Base-by-base conservation (phyloP, 2,329 filamentous ascomycete genomes). In the Lasiodiplodia citricola region DNA sequence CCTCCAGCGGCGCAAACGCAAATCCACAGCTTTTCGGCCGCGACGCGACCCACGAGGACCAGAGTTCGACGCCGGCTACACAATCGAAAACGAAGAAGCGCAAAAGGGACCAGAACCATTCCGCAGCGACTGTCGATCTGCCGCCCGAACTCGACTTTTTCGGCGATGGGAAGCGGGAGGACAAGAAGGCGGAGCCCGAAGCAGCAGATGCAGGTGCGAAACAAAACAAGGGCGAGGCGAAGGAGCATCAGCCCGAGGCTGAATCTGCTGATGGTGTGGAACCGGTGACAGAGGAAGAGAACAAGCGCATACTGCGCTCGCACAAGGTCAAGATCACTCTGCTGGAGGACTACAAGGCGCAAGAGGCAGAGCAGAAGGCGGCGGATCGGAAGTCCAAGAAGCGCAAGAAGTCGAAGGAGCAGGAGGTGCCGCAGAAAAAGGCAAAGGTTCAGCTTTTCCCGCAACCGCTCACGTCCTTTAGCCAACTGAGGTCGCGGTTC, bases 301-400 rank as follows among this genome's bases (percentile, higher is more conserved):
- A 92, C 73, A 90, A 91, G 73, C 88, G 90, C 70, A 84, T 95
- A 13, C 81, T 97, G 70, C 90, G 90, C 70, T 91, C 89, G 68
- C 93, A 97, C 80, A 92, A 94, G 71, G 84, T 97, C 72, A 97
- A 97, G 79, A 87, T 96, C 50, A 92, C 92, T 0, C 83, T 96
- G 60, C 82, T 97, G n/a, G 88, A 81, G 78, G 74, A 83, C 80
- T 77, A 78, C 67, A 78, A 78, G 62, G 72, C 79, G 78, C 78
- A 80, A 78, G 72, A 68, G 78, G 37, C 78, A 81, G 70, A 72
- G 63, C 65, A 83, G 67, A 88, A 87, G 73, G 87, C 87, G 76
- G 83, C 84, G 67, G 73, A 76, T 25, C 72, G 74, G 69, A 89
- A 88, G 74, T 85, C 85, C 70, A 87, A 86, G 74, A 85, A 84